Conservation (phyloP, 495 filamentous ascomycete species). For the Lepraria neglecta region DNA sequence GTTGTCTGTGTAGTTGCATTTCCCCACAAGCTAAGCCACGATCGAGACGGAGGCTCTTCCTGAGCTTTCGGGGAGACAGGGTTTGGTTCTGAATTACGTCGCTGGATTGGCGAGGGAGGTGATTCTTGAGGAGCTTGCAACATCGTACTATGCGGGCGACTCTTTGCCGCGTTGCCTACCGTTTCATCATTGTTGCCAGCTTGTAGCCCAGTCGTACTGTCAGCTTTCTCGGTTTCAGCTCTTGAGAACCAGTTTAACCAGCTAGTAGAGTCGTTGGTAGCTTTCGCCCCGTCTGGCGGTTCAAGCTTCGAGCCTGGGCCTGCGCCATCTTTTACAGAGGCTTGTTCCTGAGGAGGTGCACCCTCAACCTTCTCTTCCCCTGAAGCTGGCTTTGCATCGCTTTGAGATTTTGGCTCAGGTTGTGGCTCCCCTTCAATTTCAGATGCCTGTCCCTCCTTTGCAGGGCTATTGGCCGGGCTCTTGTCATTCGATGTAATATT, state of each 20-base stretch:
- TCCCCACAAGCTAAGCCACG: slow-evolving; percentile 50
- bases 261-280: slow-evolving; percentile 19
- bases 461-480: slow-evolving; percentile 44
- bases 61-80: slow-evolving; percentile 10
- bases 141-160: background rate
- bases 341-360: background rate
- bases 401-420: background rate
- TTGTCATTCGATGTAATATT: slow-evolving; percentile 45
- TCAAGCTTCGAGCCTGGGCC: slow-evolving; percentile 24
- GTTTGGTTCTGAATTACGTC: slow-evolving; percentile 23
- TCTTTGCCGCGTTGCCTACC: background rate
- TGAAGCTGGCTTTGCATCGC: background rate
- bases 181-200: background rate
- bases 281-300: slow-evolving; percentile 23
- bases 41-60: slow-evolving; percentile 32
- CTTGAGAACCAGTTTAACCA: slow-evolving; percentile 30
- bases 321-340: slow-evolving; percentile 21
- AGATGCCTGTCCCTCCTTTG: slow-evolving; percentile 40
- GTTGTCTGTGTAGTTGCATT: slow-evolving; percentile 12
- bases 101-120: slow-evolving; percentile 23
- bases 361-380: background rate
- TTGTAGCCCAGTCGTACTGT: background rate
- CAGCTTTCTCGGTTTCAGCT: slow-evolving; percentile 5
- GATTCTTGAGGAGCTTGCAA: background rate
- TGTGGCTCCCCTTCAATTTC: background rate